These are phyloP conservation scores for Camelina laxa DNA, from an alignment of 345 rosid genomes.

Conservation along the genomic window DNA sequence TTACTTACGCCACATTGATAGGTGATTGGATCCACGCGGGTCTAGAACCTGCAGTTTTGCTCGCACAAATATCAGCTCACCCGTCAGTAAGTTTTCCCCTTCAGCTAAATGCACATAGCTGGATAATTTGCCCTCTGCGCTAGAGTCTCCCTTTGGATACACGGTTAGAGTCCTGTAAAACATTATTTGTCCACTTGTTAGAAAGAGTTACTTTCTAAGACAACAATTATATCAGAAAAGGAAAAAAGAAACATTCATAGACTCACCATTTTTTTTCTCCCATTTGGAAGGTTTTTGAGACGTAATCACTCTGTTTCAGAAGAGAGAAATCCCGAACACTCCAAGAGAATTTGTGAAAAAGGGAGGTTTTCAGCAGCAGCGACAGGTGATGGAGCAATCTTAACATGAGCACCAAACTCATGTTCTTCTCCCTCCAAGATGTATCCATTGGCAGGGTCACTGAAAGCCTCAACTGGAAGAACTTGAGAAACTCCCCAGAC, in stretches of 20 bases:
- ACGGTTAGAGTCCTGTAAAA: neutral
- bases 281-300: neutral
- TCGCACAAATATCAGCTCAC: neutral
- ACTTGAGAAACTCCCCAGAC: too few species aligned
- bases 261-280: neutral
- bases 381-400: neutral
- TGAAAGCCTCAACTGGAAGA: too few species aligned
- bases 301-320: neutral
- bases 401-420: neutral
- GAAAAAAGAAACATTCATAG: too few species aligned
- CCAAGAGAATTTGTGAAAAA: neutral
- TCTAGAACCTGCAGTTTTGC: neutral
- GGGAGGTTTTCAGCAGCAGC: neutral
- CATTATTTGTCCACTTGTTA: neutral
- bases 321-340: neutral
- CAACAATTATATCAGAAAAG: neutral
- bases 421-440: neutral
- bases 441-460: too few species aligned
- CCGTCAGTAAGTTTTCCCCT: neutral
- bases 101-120: neutral
- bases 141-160: neutral
- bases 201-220: neutral
- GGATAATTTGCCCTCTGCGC: neutral
- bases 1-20: neutral
- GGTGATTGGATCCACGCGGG: neutral